A percentile compares a stretch with the other conserved stretches of the same genome.
Evolutionary conservation across 176 grass and related monocot genomes (phyloP).

Genomic region (Aegilops bicornis): DNA sequence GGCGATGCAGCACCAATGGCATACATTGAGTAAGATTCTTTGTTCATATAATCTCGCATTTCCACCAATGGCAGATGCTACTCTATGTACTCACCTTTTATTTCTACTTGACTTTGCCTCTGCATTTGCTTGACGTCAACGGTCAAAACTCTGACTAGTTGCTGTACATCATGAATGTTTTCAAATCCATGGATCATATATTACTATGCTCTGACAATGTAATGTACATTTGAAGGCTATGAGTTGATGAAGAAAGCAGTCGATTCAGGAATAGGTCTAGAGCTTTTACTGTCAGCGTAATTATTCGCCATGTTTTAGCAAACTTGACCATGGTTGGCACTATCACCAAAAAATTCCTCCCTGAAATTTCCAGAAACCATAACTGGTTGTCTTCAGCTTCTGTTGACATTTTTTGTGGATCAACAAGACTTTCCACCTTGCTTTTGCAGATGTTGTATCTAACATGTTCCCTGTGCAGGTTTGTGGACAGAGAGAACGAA

Average conservation of each 20-base stretch:
- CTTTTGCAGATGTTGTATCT: background rate
- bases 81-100: background rate
- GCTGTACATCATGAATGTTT: too few relatives aligned
- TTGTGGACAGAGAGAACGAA: conserved; percentile 93
- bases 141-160: background rate
- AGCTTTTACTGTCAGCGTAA: background rate
- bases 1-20: conserved; percentile 94
- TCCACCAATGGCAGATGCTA: background rate
- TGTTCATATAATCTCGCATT: conserved; percentile 13
- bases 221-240: too few relatives aligned
- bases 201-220: too few relatives aligned
- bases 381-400: background rate
- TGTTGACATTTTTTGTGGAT: background rate
- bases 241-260: background rate
- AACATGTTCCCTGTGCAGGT: conserved; percentile 41
- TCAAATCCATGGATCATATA: too few relatives aligned
- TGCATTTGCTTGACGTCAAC: background rate
- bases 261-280: background rate
- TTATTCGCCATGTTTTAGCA: background rate
- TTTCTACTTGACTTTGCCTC: background rate
- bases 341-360: background rate
- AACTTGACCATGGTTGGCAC: background rate
- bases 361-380: background rate
- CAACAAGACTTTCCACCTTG: background rate
- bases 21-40: conserved; percentile 82